A percentile compares a stretch with the other conserved stretches of the same genome.
These are phyloP conservation scores for Pyronema domesticum DNA, from an alignment of 495 filamentous ascomycete genomes.

Conservation along the genomic window DNA sequence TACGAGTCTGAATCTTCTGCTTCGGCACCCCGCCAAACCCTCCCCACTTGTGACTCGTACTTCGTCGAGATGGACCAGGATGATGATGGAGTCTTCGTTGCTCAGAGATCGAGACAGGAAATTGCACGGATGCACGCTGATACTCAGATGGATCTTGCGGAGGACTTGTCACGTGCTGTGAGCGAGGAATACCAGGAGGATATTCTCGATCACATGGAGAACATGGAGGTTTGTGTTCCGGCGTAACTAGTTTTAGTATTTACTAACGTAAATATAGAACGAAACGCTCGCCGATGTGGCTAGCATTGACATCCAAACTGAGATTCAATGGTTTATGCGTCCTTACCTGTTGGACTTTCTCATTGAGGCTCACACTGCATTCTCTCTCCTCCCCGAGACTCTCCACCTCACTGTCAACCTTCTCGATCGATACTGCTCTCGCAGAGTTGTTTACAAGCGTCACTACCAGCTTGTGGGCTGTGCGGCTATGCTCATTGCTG, in stretches of 20 bases:
- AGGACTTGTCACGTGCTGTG: conserved; percentile 65
- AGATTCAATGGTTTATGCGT: conserved; percentile 99
- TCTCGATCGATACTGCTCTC: conserved; percentile 92
- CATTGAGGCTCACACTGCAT: conserved; percentile 88
- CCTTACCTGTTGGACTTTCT: conserved; percentile 97
- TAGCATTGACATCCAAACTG: conserved; percentile 94
- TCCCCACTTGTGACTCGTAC: conserved; percentile 53
- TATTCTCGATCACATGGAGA: conserved; percentile 76
- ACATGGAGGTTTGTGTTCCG: conserved; percentile 49
- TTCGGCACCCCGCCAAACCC: conserved; percentile 25
- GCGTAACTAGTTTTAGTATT: not conserved
- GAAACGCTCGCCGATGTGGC: conserved; percentile 88
- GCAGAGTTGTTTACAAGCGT: conserved; percentile 95
- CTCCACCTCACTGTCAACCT: conserved; percentile 93
- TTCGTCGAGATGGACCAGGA: conserved; percentile 51
- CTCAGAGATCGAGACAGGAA: conserved; percentile 20
- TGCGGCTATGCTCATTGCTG: conserved; percentile 84
- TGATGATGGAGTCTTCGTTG: conserved; percentile 22
- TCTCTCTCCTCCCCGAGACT: conserved; percentile 83
- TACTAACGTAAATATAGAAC: conserved; percentile 33
- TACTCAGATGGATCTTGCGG: conserved; percentile 41
- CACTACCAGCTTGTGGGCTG: conserved; percentile 98
- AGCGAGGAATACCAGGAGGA: conserved; percentile 84
- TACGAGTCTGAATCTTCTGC: conserved; percentile 32
- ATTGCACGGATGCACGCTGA: conserved; percentile 23